Evolutionary conservation across 1,284 basidiomycete species (phyloP), one percentile per base, ranked within the genome.

Genomic region (Anthracocystis walkeri): DNA sequence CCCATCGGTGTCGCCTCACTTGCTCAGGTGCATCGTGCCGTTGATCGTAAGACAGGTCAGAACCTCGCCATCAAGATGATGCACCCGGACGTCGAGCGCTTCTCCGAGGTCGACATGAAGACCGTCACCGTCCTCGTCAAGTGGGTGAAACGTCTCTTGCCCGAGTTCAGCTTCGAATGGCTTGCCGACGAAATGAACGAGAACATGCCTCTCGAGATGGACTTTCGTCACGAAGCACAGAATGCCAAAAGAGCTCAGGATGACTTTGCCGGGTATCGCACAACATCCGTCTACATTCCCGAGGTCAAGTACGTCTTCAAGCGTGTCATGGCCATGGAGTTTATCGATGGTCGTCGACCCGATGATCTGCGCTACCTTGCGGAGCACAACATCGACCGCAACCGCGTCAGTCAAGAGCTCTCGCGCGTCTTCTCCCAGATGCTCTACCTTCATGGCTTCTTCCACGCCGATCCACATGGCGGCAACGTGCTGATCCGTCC

Each of bases 1-100:
- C 96, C 97, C 11, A 92, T 99, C 59, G 97, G 97, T 7, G 94
- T 97, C 10, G 95, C 95, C 5, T 95, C 87, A 5, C 87, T 99
- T 35, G 96, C 95, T 7, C 96, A 99, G 86, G 97, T 99, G 7
- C 97, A 99, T 86, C 89, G 92, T 20, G 97, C 92, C 0, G 88
- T 87, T 7, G 91, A 94, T 76, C 89, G 90, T 54, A 62, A 79
- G 51, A 82, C 79, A 7, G 82, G 81, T 21, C 61, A 82, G 52
- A 86, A 88, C 48, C 94, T 96, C n/a, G 97, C 97, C 12, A 91
- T 99, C 65, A 99, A 99, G 90, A 85, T 99, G 49, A 96, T 99
- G 88, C 97, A 99, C 85, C 95, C 97, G 4, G 92, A 93, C 84
- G 88, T 99, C 4, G 91, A 92, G 51, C 95, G 97, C 82, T 99